These are phyloP conservation scores for Musa acuminata DNA, from an alignment of 176 grass and related monocot genomes.

Conservation along the genomic window DNA sequence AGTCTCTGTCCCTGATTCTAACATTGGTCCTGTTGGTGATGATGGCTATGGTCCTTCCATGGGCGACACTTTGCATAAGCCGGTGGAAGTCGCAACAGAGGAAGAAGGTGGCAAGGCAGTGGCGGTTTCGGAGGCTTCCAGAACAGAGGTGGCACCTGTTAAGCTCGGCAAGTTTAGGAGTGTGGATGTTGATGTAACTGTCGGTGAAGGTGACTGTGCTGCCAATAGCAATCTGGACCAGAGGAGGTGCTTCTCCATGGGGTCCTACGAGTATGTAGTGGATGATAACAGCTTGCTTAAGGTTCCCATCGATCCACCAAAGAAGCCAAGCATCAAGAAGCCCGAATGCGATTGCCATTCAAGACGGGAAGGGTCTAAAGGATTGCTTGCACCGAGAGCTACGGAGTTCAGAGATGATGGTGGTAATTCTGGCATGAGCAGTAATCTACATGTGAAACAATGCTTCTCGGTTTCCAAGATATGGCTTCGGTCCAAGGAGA, in stretches of 20 bases:
- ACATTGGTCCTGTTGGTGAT: conserved; percentile 23
- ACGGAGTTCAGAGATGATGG: not conserved
- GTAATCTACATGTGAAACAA: conserved; percentile 43
- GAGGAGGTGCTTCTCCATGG: conserved; percentile 92
- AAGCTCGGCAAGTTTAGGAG: conserved; percentile 85
- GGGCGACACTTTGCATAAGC: conserved; percentile 17
- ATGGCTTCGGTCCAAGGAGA: conserved; percentile 67
- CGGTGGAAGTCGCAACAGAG: conserved; percentile 18
- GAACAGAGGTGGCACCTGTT: conserved; percentile 53
- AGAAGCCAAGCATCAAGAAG: conserved; percentile 41
- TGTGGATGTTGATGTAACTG: conserved; percentile 30
- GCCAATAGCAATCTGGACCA: conserved; percentile 37
- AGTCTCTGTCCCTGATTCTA: conserved; percentile 29
- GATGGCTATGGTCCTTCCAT: conserved; percentile 19
- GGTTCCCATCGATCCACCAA: conserved; percentile 68
- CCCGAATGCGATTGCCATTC: conserved; percentile 71
- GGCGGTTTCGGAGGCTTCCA: not conserved
- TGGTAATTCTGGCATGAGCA: conserved; percentile 9
- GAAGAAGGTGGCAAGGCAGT: not conserved
- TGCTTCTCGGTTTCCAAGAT: conserved; percentile 85
- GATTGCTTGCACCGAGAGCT: conserved; percentile 29
- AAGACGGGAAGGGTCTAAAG: conserved; percentile 44
- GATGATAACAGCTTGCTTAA: conserved; percentile 46
- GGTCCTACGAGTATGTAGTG: conserved; percentile 90
- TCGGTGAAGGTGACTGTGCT: conserved; percentile 31